These are phyloP conservation scores for Cercospora sp. DNA, from an alignment of 2,329 filamentous ascomycete genomes.

Conservation along the genomic window DNA sequence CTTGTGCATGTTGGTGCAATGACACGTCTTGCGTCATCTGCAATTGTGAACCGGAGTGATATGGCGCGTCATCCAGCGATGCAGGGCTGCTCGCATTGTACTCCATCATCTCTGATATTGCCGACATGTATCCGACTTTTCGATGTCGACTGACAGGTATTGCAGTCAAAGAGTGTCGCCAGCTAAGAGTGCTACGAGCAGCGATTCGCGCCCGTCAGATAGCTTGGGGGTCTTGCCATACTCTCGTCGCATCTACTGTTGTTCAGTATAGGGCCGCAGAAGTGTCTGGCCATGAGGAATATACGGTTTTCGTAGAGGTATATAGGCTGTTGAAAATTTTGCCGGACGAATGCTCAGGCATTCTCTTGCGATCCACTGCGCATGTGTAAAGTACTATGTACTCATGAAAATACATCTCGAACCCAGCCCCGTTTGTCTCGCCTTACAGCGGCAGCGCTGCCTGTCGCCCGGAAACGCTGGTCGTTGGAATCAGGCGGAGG, in stretches of 20 bases:
- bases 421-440: neutral
- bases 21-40: neutral
- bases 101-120: neutral
- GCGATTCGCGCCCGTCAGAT: neutral
- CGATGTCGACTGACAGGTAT: neutral
- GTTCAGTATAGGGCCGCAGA: neutral
- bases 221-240: neutral
- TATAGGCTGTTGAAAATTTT: neutral
- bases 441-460: neutral
- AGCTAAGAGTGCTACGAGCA: neutral
- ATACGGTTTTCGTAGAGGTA: neutral
- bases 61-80: neutral
- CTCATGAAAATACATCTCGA: neutral
- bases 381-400: neutral
- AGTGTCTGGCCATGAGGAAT: neutral
- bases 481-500: neutral
- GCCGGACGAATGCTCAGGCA: neutral
- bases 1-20: neutral
- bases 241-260: neutral
- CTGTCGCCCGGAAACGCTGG: neutral
- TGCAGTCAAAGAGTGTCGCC: neutral
- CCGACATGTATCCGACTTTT: neutral
- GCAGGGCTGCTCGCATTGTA: neutral
- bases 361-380: neutral
- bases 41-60: neutral